Percentiles rank a stretch among this genome's conserved stretches.
Evolutionary conservation across 208 protist species (phyloP).

Genomic region (Lotmaria passim): DNA sequence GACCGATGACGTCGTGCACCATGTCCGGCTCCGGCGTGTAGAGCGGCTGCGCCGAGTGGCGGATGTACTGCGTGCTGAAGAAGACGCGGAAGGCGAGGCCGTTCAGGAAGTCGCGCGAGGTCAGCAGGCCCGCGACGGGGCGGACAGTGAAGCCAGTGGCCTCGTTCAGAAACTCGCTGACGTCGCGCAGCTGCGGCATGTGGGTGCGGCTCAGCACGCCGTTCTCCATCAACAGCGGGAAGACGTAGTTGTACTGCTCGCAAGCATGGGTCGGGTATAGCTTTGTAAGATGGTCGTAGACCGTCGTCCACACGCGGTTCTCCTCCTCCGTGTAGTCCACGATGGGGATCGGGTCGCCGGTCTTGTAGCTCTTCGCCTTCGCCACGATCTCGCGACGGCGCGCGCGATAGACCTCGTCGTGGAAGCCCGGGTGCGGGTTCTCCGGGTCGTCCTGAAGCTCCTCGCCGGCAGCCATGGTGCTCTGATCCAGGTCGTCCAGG

Average conservation of each 20-base stretch:
- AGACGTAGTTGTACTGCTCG: slow-evolving; percentile 91
- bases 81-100: slow-evolving; percentile 96
- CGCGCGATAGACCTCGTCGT: slow-evolving; percentile 92
- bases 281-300: slow-evolving; percentile 85
- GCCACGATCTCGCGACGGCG: slow-evolving; percentile 83
- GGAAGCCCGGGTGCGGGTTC: slow-evolving; percentile 95
- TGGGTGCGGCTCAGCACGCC: slow-evolving; percentile 89
- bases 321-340: slow-evolving; percentile 95
- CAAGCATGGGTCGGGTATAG: slow-evolving; percentile 95
- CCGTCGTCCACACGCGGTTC: slow-evolving; percentile 85
- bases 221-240: slow-evolving; percentile 93
- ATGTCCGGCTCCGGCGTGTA: slow-evolving; percentile 98
- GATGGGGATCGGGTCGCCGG: slow-evolving; percentile 85
- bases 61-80: slow-evolving; percentile 97
- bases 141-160: slow-evolving; percentile 94
- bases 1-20: slow-evolving; percentile 96
- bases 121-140: slow-evolving; percentile 94
- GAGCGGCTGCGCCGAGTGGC: slow-evolving; percentile 93
- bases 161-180: slow-evolving; percentile 92
- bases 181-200: slow-evolving; percentile 95
- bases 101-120: slow-evolving; percentile 96
- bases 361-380: slow-evolving; percentile 77
- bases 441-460: slow-evolving; percentile 90
- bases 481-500: slow-evolving; percentile 87
- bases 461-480: slow-evolving; percentile 78